Conservation (phyloP, 2,329 filamentous ascomycete species). For the Aspergillus pseudoviridinutans region DNA sequence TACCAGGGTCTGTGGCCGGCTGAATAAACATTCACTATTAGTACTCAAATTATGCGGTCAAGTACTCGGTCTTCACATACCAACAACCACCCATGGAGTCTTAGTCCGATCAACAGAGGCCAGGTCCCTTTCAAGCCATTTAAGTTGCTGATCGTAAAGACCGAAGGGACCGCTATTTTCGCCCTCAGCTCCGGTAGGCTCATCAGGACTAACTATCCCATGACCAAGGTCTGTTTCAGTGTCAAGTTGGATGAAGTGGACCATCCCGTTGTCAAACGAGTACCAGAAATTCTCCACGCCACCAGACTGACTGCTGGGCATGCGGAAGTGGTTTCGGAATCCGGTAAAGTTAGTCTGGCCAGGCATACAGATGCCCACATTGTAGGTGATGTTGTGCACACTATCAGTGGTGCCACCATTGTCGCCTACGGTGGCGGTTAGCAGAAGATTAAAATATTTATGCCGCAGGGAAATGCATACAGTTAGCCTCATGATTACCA, state of each 20-base stretch:
- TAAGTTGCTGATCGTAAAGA: not conserved
- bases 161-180: not conserved
- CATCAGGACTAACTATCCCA: not conserved
- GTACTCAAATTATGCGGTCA: not conserved
- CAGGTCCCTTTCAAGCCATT: not conserved
- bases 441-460: not conserved
- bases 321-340: slow-evolving; percentile 20
- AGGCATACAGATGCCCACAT: slow-evolving; percentile 13
- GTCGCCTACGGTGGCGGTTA: not conserved
- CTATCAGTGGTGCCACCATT: slow-evolving; percentile 8
- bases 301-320: slow-evolving; percentile 15
- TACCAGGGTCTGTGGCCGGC: not conserved
- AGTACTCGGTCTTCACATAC: not conserved
- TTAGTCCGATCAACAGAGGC: not conserved
- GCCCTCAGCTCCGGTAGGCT: not conserved
- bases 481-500: not conserved
- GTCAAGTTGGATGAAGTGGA: not conserved
- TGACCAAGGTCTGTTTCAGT: not conserved
- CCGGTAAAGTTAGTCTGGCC: slow-evolving; percentile 25
- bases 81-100: not conserved
- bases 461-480: not conserved
- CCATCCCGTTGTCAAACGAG: not conserved
- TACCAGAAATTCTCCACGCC: slow-evolving; percentile 1
- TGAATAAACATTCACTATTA: not conserved
- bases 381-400: slow-evolving; percentile 14